phyloP scores from a whole-genome alignment of 306 rosid genomes.

The Glycine latifolia region DNA sequence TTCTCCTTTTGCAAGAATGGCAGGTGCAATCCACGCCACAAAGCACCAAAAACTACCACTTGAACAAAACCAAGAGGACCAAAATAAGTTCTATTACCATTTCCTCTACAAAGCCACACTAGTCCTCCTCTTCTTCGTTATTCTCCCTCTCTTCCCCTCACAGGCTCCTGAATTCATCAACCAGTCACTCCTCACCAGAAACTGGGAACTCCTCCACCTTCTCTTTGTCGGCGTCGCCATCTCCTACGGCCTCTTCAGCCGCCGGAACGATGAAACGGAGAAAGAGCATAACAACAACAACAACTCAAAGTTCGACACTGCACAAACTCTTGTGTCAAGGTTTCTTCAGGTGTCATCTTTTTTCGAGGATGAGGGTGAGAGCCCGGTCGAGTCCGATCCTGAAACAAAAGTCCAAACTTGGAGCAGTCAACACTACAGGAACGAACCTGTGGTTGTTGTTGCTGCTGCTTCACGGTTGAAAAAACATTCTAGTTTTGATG shows the following conservation, averaged over 20 bases:
- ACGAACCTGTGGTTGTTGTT: slow-evolving; percentile 67
- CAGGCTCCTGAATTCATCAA: slow-evolving; percentile 85
- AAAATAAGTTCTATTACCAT: slow-evolving; percentile 56
- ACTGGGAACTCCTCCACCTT: slow-evolving; percentile 96
- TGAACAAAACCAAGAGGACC: slow-evolving; percentile 48
- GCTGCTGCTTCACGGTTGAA: slow-evolving; percentile 44
- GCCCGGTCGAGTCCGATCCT: slow-evolving; percentile 41
- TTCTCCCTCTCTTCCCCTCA: slow-evolving; percentile 81
- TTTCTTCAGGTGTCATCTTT: slow-evolving; percentile 79
- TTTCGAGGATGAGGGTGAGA: slow-evolving; percentile 72
- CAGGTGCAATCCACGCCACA: slow-evolving; percentile 55
- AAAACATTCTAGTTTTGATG: slow-evolving; percentile 49
- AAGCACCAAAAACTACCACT: slow-evolving; percentile 54
- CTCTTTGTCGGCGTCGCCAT: slow-evolving; percentile 86
- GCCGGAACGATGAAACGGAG: slow-evolving; percentile 61
- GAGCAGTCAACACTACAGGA: slow-evolving; percentile 73
- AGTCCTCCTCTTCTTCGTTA: slow-evolving; percentile 65
- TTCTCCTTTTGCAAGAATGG: slow-evolving; percentile 48
- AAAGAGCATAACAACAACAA: slow-evolving; percentile 48
- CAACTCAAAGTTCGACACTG: slow-evolving; percentile 69
- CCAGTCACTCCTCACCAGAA: slow-evolving; percentile 69
- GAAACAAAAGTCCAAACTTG: slow-evolving; percentile 75
- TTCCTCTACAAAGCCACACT: slow-evolving; percentile 65
- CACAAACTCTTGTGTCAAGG: slow-evolving; percentile 71
- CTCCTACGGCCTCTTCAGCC: slow-evolving; percentile 88